These are phyloP conservation scores for Parsonsia alboflavescens DNA, from an alignment of 257 asterid genomes.

Conservation along the genomic window DNA sequence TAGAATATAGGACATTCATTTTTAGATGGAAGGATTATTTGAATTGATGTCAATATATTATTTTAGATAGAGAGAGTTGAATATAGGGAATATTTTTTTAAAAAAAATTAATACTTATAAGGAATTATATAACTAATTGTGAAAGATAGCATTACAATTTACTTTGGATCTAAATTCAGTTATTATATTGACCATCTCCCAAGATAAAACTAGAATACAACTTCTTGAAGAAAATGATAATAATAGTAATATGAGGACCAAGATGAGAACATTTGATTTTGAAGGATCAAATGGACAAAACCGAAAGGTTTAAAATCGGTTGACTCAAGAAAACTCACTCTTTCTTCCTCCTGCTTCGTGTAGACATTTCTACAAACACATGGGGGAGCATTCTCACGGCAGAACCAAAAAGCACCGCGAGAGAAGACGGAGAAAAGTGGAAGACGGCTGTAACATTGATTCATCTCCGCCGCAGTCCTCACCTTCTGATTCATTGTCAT, in stretches of 20 bases:
- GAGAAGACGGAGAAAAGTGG: not conserved
- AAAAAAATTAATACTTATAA: no score
- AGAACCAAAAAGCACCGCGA: not conserved
- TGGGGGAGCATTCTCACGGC: slow-evolving; percentile 2
- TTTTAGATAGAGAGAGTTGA: no score
- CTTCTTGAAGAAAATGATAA: no score
- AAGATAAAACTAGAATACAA: no score
- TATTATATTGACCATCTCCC: no score
- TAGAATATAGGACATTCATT: no score
- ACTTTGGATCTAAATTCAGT: no score
- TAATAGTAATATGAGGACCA: not conserved
- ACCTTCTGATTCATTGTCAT: not conserved
- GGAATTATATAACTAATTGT: no score
- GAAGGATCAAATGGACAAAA: not conserved
- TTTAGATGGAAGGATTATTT: no score
- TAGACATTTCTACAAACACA: not conserved
- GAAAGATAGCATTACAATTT: no score
- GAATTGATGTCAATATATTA: no score
- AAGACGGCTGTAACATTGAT: not conserved
- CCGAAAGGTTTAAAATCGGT: not conserved
- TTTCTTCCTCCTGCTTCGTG: not conserved
- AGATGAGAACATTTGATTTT: not conserved
- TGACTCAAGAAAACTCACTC: not conserved
- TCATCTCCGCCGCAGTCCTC: not conserved
- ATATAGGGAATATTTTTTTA: no score